Percentiles rank a stretch among this genome's conserved stretches.
phyloP scores from a whole-genome alignment of 2,329 filamentous ascomycete genomes.

The Botryotinia narcissicola region DNA sequence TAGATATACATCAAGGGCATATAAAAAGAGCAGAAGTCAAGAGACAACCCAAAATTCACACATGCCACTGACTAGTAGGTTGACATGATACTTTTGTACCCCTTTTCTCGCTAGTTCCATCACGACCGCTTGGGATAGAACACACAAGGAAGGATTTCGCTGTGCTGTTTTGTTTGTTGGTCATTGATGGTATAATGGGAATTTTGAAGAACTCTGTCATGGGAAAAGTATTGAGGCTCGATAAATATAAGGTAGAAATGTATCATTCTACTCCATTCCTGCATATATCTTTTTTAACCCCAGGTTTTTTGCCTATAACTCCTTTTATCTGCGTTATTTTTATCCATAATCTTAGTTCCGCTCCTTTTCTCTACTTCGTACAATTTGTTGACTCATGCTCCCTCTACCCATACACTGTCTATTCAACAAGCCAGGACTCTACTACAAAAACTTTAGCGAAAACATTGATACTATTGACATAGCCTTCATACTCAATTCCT shows the following conservation, averaged over 20 bases:
- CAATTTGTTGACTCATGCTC: rapidly evolving
- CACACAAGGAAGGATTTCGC: background rate
- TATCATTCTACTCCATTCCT: background rate
- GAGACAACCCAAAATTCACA: background rate
- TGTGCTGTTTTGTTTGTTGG: background rate
- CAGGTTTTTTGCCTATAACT: background rate
- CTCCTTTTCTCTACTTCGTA: background rate
- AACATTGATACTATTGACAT: background rate
- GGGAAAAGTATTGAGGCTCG: background rate
- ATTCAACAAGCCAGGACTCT: background rate
- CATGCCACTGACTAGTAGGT: background rate
- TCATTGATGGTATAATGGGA: background rate
- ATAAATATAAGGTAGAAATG: background rate
- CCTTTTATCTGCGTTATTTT: background rate
- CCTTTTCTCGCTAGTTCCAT: background rate
- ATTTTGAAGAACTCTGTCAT: background rate
- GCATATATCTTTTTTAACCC: background rate
- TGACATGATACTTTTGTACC: background rate
- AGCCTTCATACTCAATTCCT: background rate
- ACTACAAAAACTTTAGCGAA: background rate
- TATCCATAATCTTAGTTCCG: background rate
- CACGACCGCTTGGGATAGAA: background rate
- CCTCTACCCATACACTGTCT: background rate
- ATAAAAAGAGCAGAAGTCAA: background rate
- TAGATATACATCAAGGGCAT: background rate